Evolutionary conservation across 495 filamentous ascomycete species (phyloP).

Genomic region (Parathielavia appendiculata): DNA sequence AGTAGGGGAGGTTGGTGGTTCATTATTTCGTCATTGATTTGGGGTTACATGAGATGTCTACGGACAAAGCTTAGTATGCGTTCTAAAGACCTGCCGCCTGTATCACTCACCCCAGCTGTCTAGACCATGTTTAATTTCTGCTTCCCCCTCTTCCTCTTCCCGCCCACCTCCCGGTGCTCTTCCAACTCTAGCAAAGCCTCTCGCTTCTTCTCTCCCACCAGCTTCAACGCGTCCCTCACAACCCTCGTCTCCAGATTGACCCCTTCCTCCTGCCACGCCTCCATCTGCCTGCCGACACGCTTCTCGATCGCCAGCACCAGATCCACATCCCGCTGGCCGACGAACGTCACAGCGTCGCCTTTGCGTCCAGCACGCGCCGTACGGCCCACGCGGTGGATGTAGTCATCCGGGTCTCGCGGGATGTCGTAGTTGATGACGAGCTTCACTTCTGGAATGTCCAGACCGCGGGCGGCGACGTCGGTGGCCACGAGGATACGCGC

Average conservation of each 20-base stretch:
- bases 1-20: constrained; percentile 1
- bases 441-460: constrained; percentile 90
- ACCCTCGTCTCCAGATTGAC: constrained; percentile 88
- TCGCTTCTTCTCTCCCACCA: constrained; percentile 86
- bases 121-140: constrained; percentile 39
- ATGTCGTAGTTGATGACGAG: constrained; percentile 94
- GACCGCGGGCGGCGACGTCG: constrained; percentile 90
- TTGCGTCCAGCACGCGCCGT: constrained; percentile 84
- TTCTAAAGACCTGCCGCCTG: neutral
- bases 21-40: no score
- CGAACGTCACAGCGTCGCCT: constrained; percentile 79
- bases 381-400: constrained; percentile 92
- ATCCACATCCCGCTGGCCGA: constrained; percentile 87
- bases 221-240: constrained; percentile 73
- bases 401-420: constrained; percentile 92
- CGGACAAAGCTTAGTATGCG: no score
- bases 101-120: neutral
- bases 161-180: constrained; percentile 79
- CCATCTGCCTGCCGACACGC: constrained; percentile 74
- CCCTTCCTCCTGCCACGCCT: constrained; percentile 75
- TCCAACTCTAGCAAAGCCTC: constrained; percentile 86
- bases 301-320: constrained; percentile 83
- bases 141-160: constrained; percentile 63
- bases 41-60: no score
- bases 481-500: constrained; percentile 90